Percentiles rank a stretch among this genome's conserved stretches.
These are phyloP conservation scores for Parastagonospora nodorum DNA, from an alignment of 2,329 filamentous ascomycete genomes.

Conservation along the genomic window DNA sequence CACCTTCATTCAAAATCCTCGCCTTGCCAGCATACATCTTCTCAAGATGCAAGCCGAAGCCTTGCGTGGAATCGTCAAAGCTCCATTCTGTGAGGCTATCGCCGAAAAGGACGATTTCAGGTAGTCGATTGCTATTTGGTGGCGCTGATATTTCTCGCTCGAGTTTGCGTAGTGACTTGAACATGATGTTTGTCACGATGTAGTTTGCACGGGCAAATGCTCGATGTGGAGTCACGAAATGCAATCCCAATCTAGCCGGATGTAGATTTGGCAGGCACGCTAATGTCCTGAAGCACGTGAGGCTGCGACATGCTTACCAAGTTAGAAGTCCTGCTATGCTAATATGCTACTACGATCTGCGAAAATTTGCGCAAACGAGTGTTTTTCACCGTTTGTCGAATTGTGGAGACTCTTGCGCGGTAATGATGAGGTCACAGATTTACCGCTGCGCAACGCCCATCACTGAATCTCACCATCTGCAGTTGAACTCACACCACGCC, in stretches of 20 bases:
- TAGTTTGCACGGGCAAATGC: too few relatives aligned
- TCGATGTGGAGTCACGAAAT: too few relatives aligned
- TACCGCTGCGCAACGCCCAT: not conserved
- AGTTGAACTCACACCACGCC: too few relatives aligned
- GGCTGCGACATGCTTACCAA: too few relatives aligned
- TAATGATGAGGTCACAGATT: not conserved
- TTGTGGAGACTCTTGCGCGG: not conserved
- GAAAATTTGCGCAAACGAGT: too few relatives aligned
- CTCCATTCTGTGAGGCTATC: constrained; percentile 42
- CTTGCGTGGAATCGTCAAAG: constrained; percentile 31
- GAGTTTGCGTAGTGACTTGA: not conserved
- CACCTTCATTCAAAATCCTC: constrained; percentile 40
- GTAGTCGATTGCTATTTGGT: constrained; percentile 1
- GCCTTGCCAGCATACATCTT: constrained; percentile 31
- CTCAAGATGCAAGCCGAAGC: constrained; percentile 37
- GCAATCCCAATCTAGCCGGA: too few relatives aligned
- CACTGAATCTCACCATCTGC: not conserved
- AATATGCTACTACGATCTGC: not conserved
- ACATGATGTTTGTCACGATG: not conserved
- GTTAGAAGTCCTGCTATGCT: too few relatives aligned
- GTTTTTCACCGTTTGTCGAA: too few relatives aligned
- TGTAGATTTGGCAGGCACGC: too few relatives aligned
- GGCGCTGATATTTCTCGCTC: not conserved
- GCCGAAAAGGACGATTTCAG: constrained; percentile 42
- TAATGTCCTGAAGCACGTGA: too few relatives aligned